Evolutionary conservation across 805 yeast species (phyloP).

Genomic region (Torulaspora quercuum): DNA sequence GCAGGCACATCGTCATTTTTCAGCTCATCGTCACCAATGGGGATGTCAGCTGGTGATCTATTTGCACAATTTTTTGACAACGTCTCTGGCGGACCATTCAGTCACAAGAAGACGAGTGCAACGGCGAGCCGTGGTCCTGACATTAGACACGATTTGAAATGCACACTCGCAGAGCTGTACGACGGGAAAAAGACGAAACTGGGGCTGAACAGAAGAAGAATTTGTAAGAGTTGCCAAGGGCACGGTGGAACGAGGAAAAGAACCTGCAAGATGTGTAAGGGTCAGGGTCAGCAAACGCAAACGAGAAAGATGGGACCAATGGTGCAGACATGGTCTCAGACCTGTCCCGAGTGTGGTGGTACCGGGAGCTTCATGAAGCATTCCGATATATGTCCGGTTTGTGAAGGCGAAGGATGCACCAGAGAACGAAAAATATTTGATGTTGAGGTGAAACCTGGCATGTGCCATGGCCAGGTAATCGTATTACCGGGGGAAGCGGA

Average conservation of each 20-base stretch:
- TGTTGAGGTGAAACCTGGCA: conserved; percentile 55
- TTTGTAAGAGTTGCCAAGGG: conserved; percentile 52
- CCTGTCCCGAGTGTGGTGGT: conserved; percentile 47
- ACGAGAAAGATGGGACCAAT: conserved; percentile 45
- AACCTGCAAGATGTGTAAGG: conserved; percentile 42
- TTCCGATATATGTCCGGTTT: conserved; percentile 39
- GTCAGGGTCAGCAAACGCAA: conserved; percentile 42
- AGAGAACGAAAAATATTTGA: conserved; percentile 50
- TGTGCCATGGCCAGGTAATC: conserved; percentile 49
- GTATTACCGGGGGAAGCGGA: conserved; percentile 61
- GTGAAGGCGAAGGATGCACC: conserved; percentile 46
- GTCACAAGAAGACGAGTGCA: not conserved
- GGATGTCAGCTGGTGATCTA: conserved; percentile 30
- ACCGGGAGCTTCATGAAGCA: conserved; percentile 37
- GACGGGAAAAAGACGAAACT: conserved; percentile 55
- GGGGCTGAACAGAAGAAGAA: conserved; percentile 48
- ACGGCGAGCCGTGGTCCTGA: conserved; percentile 42
- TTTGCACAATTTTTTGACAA: conserved; percentile 33
- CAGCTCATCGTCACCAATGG: conserved; percentile 10
- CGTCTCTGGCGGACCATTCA: conserved; percentile 5
- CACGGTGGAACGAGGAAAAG: conserved; percentile 42
- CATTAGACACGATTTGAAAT: conserved; percentile 52
- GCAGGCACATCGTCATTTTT: conserved; percentile 9
- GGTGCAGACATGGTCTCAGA: conserved; percentile 42
- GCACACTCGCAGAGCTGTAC: conserved; percentile 54